These are phyloP conservation scores for Trametes polyzona DNA, from an alignment of 1,284 basidiomycete species.

Conservation along the genomic window DNA sequence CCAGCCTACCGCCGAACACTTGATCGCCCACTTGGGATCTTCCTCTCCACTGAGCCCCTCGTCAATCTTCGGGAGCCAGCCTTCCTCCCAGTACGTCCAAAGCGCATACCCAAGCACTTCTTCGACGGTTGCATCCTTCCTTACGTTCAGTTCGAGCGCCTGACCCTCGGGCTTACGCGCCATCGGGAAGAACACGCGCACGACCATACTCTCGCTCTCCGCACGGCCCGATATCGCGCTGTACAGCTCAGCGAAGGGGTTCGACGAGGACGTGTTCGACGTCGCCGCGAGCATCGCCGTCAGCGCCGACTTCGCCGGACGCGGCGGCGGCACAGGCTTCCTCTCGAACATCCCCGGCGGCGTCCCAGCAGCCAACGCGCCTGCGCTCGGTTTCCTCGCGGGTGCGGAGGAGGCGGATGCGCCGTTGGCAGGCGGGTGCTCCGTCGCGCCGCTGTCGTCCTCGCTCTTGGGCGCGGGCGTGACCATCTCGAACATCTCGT, in stretches of 20 bases:
- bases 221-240: constrained; percentile 77
- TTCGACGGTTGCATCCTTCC: constrained; percentile 91
- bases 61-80: constrained; percentile 78
- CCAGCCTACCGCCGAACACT: constrained; percentile 85
- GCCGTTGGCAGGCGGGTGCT: too few species aligned
- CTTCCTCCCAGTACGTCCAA: constrained; percentile 91
- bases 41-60: constrained; percentile 63
- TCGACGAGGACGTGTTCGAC: constrained; percentile 60
- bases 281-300: constrained; percentile 66
- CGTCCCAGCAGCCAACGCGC: constrained; percentile 27
- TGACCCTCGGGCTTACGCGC: constrained; percentile 65
- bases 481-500: constrained; percentile 52
- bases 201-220: constrained; percentile 63
- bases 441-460: constrained; percentile 15
- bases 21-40: constrained; percentile 62
- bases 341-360: constrained; percentile 50
- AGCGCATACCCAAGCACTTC: constrained; percentile 95
- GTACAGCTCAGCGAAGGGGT: constrained; percentile 85
- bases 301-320: constrained; percentile 58
- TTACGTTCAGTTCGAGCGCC: constrained; percentile 69
- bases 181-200: constrained; percentile 90
- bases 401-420: background rate
- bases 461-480: constrained; percentile 36
- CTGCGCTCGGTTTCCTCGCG: background rate
- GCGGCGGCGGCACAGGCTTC: constrained; percentile 47